Percentiles rank a stretch among this genome's conserved stretches.
Evolutionary conservation across 2,329 filamentous ascomycete species (phyloP).

Genomic region (Biscogniauxia marginata): DNA sequence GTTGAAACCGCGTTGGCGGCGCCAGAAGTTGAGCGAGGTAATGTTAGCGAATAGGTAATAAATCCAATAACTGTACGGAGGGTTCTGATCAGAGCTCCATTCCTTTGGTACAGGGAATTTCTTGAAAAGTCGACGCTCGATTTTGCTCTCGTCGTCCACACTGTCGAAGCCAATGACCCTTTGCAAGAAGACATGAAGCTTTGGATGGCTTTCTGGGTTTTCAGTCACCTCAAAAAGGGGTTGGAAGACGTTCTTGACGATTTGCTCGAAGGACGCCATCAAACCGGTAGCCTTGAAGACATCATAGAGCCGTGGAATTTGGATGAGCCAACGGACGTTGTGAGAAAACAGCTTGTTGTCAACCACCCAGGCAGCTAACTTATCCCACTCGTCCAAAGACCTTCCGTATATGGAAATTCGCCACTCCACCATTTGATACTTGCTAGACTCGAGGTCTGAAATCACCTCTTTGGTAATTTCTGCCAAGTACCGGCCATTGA

Average conservation of each 20-base stretch:
- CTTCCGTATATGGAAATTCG: conserved; percentile 96
- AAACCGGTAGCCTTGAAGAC: conserved; percentile 88
- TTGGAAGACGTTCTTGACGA: conserved; percentile 87
- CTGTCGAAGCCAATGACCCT: conserved; percentile 96
- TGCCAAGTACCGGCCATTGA: conserved; percentile 90
- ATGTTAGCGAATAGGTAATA: conserved; percentile 97
- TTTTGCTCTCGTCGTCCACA: conserved; percentile 97
- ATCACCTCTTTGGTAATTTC: conserved; percentile 99
- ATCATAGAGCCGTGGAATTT: conserved; percentile 90
- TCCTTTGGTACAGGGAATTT: conserved; percentile 90
- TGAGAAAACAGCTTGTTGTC: conserved; percentile 98
- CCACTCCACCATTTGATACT: conserved; percentile 99
- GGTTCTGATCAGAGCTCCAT: conserved; percentile 92
- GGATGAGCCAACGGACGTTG: conserved; percentile 95
- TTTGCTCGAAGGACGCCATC: conserved; percentile 87
- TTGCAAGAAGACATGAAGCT: conserved; percentile 92
- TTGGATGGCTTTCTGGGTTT: conserved; percentile 81
- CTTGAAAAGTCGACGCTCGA: conserved; percentile 87
- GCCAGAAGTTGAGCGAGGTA: conserved; percentile 85
- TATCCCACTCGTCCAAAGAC: conserved; percentile 93
- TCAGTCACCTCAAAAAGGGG: conserved; percentile 93
- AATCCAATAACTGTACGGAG: conserved; percentile 98
- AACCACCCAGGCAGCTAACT: conserved; percentile 93
- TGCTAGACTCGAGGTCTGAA: conserved; percentile 93
- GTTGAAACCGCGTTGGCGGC: conserved; percentile 89